These are phyloP conservation scores for Funneliformis mosseae DNA, from an alignment of 192 early-diverging fungal genomes.

Conservation along the genomic window DNA sequence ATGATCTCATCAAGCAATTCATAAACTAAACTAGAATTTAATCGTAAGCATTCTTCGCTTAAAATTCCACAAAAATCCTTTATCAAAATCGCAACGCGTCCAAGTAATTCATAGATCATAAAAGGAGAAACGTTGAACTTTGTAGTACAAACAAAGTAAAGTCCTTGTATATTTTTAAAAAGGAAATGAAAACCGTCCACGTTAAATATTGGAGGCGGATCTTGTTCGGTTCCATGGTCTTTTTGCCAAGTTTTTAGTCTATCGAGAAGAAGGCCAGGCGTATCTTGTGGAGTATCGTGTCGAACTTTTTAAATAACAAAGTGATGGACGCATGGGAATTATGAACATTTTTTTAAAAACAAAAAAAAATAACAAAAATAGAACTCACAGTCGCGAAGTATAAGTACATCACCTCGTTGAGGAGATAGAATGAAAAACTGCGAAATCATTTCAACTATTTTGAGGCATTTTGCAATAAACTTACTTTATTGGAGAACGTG, in stretches of 20 bases:
- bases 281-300: slow-evolving; percentile 3
- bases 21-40: slow-evolving; percentile 31
- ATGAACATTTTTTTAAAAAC: no score
- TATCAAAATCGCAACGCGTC: slow-evolving; percentile 9
- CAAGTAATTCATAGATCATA: slow-evolving; percentile 25
- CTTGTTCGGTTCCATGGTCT: slow-evolving; percentile 5
- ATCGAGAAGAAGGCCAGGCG: slow-evolving; percentile 4
- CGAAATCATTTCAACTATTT: slow-evolving; percentile 22
- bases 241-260: slow-evolving; percentile 21
- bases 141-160: slow-evolving; percentile 30
- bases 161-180: slow-evolving; percentile 6
- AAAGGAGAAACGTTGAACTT: slow-evolving; percentile 29
- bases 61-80: slow-evolving; percentile 31
- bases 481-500: neutral
- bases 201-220: slow-evolving; percentile 14
- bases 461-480: neutral
- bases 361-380: neutral
- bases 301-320: neutral
- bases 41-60: slow-evolving; percentile 24
- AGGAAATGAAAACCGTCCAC: slow-evolving; percentile 21
- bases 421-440: slow-evolving; percentile 32
- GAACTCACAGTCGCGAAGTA: slow-evolving; percentile 29
- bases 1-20: slow-evolving; percentile 30
- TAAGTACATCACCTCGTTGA: slow-evolving; percentile 18
- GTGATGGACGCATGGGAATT: neutral